Evolutionary conservation across 768 basidiomycete genomes (phyloP), one percentile per base, ranked within the genome.

Genomic region (Lactifluus volemus): DNA sequence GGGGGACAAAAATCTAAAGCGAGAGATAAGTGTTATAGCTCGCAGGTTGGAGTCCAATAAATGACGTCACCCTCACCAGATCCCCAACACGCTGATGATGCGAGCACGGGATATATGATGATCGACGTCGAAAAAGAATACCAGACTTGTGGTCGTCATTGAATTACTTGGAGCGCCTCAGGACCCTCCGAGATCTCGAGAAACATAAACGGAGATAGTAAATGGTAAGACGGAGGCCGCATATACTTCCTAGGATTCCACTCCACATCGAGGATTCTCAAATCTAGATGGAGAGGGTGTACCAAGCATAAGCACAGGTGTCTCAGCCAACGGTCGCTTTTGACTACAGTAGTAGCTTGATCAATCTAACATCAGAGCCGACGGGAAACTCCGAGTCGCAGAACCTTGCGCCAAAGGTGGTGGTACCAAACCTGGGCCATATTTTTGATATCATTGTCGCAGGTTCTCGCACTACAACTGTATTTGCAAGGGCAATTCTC

Each of bases 21-120:
- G 41, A 38, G 4, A 4, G 38, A 44, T n/a, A 19, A 8, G 34
- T 39, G 17, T 54, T 54, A 49, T 36, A 41, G 48, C 17, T 30
- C 48, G 19, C 0, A 1, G 32, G 39, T 36, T 10, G 54, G 11
- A 25, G 21, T 39, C 55, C 15, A 25, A 29, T 3, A 3, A 36
- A 54, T 60, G 60, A 55, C 54, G 53, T 60, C 54, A 60, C 17
- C 9, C 12, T 19, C n/a, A 29, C 56, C 8, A 5, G 41, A 14
- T 29, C 48, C 7, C 48, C 36, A 49, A 15, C 10, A 15, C 5
- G 36, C 48, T 49, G 29, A 29, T 39, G 36, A 29, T 15, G 15
- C 8, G n/a, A 25, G 44, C 42, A 29, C 10, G 6, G 29, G n/a
- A 32, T 15, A 14, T 51, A n/a, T n/a, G n/a, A n/a, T n/a, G n/a